Percentiles rank a stretch among this genome's conserved stretches.
These are phyloP conservation scores for Ophiostoma triangulosporum DNA, from an alignment of 2,329 filamentous ascomycete species.

Conservation along the genomic window DNA sequence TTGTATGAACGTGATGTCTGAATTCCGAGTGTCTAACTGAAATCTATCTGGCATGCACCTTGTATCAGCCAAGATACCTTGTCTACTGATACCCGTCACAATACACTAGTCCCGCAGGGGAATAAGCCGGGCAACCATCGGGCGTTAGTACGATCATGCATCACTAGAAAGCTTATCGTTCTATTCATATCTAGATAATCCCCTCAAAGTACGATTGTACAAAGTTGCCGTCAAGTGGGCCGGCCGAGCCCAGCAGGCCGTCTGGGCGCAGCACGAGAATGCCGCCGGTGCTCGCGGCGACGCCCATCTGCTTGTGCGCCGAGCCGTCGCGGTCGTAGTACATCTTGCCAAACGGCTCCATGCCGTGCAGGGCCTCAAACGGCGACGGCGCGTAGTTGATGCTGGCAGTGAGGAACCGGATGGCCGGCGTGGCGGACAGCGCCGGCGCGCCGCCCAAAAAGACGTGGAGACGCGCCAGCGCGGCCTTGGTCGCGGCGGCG, in stretches of 20 bases:
- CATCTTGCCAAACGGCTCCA: conserved; percentile 35
- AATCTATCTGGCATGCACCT: too few relatives aligned
- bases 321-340: conserved; percentile 32
- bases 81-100: too few relatives aligned
- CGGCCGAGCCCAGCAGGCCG: conserved; percentile 13
- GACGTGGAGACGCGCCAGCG: not conserved
- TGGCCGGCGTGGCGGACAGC: not conserved
- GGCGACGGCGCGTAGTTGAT: conserved; percentile 24
- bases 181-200: not conserved
- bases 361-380: conserved; percentile 25
- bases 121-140: too few relatives aligned
- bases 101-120: too few relatives aligned
- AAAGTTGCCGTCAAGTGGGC: not conserved
- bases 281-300: conserved; percentile 15
- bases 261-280: conserved; percentile 19
- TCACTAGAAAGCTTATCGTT: too few relatives aligned
- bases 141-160: too few relatives aligned
- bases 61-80: too few relatives aligned
- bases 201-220: not conserved
- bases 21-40: too few relatives aligned
- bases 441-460: not conserved
- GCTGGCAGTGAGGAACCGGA: not conserved
- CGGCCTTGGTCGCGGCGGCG: conserved; percentile 18
- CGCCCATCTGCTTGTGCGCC: conserved; percentile 17
- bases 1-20: not conserved